These are phyloP conservation scores for Alternaria solani DNA, from an alignment of 2,329 filamentous ascomycete species.

Conservation along the genomic window DNA sequence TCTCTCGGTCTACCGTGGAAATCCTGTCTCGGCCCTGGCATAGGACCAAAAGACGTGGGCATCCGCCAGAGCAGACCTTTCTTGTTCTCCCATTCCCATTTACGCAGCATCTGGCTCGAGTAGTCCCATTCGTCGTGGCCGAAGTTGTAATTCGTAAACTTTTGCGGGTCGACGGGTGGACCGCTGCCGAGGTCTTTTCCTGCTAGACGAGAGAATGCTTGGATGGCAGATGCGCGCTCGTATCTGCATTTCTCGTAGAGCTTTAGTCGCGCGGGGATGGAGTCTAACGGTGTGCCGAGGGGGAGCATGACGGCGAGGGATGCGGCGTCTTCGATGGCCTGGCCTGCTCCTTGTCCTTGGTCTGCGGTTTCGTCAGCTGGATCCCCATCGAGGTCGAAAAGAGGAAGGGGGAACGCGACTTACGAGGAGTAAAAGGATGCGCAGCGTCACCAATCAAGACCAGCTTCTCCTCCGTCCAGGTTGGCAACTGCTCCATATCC, in stretches of 20 bases:
- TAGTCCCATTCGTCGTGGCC: slow-evolving; percentile 67
- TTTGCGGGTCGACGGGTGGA: slow-evolving; percentile 43
- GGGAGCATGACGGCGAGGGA: slow-evolving; percentile 66
- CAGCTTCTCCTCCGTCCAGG: slow-evolving; percentile 63
- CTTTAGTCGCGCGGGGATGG: slow-evolving; percentile 64
- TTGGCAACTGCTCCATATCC: slow-evolving; percentile 67
- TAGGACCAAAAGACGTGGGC: slow-evolving; percentile 54
- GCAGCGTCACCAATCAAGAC: slow-evolving; percentile 72
- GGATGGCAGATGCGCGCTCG: slow-evolving; percentile 65
- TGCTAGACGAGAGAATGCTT: slow-evolving; percentile 63
- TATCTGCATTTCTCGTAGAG: slow-evolving; percentile 68
- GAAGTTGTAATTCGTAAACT: slow-evolving; percentile 62
- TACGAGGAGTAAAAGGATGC: slow-evolving; percentile 71
- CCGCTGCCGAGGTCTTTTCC: slow-evolving; percentile 58
- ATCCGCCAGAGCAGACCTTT: slow-evolving; percentile 51
- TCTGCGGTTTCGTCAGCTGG: slow-evolving; percentile 39
- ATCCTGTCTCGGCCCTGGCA: slow-evolving; percentile 52
- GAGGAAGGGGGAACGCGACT: slow-evolving; percentile 25
- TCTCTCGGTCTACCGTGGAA: slow-evolving; percentile 31
- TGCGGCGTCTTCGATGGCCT: slow-evolving; percentile 73
- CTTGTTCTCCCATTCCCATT: slow-evolving; percentile 59
- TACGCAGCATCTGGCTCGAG: slow-evolving; percentile 59
- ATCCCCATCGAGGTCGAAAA: neutral
- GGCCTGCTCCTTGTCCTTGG: slow-evolving; percentile 68
- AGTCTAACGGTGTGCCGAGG: slow-evolving; percentile 51